Evolutionary conservation across 768 basidiomycete species (phyloP), one percentile per base, ranked within the genome.

Genomic region (Tricholoma flavovirens): DNA sequence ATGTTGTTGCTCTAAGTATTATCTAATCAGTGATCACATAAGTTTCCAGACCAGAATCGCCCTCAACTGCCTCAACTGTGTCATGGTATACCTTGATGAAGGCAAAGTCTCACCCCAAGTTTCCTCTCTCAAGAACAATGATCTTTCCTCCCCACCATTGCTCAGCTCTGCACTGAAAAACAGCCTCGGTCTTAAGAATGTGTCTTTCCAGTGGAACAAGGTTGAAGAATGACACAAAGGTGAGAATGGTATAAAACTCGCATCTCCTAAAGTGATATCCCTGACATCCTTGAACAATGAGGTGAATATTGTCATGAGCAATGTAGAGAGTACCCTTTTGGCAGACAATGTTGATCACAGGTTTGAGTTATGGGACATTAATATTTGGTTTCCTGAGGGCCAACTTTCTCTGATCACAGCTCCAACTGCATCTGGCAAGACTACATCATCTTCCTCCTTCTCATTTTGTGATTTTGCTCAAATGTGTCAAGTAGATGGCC

Each of bases 401-500:
- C 66, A 83, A 67, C 70, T 94, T 12, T 82, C 87, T 0, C 71
- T 93, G 5, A 75, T 93, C 53, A 86, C 85, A 19, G 87, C 87
- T 1, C 88, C 90, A 0, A 92, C 89, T 5, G 90, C 89, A 4
- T 83, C 83, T 40, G 91, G 91, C 1, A 94, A 94, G 72, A 89
- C 87, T 0, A 88, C 90, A 0, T 67, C 43, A 80, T 68, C 2
- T 80, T 68, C 2, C 17, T n/a, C 26, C 42, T 53, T 53, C 30
- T 32, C 30, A 8, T 32, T 32, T 32, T 11, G n/a, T 8, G 3
- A 8, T 19, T 19, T 6, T 42, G 40, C 17, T 42, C 1, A 42
- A 15, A 2, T 1, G 4, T 35, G 40, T 30, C 29, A 7, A 46
- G 10, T 54, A 86, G 84, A 81, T 87, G 83, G 84, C 86, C 4